Evolutionary conservation across 352 stramenopile genomes (phyloP).

Genomic region (Globisporangium middletonii): DNA sequence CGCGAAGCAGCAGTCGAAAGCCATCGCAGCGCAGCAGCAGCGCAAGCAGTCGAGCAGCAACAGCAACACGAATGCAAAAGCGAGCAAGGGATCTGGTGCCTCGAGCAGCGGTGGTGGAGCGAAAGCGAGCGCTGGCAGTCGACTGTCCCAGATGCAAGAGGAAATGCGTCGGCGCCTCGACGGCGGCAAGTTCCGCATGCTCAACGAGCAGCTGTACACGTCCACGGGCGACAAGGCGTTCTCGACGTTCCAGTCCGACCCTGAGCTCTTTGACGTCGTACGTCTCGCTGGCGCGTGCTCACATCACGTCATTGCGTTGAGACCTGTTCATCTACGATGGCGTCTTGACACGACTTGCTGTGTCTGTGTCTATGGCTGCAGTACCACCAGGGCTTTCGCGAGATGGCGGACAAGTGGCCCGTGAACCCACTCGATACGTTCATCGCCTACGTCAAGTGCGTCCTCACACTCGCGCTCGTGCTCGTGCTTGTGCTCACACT

Average conservation of each 20-base stretch:
- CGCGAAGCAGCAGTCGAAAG: conserved; percentile 8
- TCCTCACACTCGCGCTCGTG: conserved; percentile 1
- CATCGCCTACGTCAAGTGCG: conserved; percentile 91
- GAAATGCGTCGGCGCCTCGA: conserved; percentile 88
- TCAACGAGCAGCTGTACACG: conserved; percentile 99
- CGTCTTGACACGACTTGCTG: neutral
- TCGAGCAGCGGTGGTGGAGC: conserved; percentile 15
- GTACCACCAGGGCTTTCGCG: conserved; percentile 98
- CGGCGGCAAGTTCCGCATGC: conserved; percentile 95
- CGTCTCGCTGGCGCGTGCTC: conserved; percentile 5
- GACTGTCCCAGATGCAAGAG: conserved; percentile 58
- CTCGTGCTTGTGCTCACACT: neutral
- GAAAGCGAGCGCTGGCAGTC: conserved; percentile 11
- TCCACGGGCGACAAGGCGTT: conserved; percentile 89
- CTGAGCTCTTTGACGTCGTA: conserved; percentile 92
- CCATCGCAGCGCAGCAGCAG: conserved; percentile 3
- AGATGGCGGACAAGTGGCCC: conserved; percentile 96
- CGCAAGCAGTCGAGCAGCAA: conserved; percentile 4
- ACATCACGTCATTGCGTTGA: neutral
- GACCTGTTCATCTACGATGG: neutral
- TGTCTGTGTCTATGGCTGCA: conserved; percentile 1
- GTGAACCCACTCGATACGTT: conserved; percentile 97
- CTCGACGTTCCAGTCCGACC: conserved; percentile 90
- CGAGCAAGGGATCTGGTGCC: neutral
- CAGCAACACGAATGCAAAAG: neutral